phyloP scores from a whole-genome alignment of 257 asterid species.

The Nicotiana tabacum region DNA sequence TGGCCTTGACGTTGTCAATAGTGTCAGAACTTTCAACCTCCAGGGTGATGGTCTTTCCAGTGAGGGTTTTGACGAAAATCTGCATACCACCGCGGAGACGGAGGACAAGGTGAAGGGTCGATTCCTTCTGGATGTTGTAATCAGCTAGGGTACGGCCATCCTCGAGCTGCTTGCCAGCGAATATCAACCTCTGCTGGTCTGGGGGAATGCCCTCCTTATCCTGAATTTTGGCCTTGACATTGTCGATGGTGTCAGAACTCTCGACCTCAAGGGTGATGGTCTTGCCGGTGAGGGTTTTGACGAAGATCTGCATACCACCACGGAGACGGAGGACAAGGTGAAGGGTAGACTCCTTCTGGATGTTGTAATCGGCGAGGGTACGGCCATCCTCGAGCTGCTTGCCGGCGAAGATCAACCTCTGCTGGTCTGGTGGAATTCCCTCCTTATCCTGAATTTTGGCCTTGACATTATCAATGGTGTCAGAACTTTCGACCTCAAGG shows the following conservation, averaged over 20 bases:
- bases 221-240: conserved; percentile 44
- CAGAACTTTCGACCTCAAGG: conserved; percentile 37
- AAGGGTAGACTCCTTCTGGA: conserved; percentile 48
- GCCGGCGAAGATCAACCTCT: conserved; percentile 36
- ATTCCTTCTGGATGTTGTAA: conserved; percentile 69
- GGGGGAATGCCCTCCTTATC: conserved; percentile 78
- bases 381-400: conserved; percentile 41
- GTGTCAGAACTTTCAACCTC: conserved; percentile 74
- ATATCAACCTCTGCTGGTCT: conserved; percentile 73
- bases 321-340: conserved; percentile 47
- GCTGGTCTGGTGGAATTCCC: conserved; percentile 45
- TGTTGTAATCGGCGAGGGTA: conserved; percentile 46
- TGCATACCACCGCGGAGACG: conserved; percentile 73
- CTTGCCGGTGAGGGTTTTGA: conserved; percentile 45
- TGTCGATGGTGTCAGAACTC: conserved; percentile 45
- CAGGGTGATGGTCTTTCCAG: conserved; percentile 61
- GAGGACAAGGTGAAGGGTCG: conserved; percentile 61
- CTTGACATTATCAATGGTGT: conserved; percentile 38
- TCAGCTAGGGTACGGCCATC: conserved; percentile 69
- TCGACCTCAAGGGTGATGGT: conserved; percentile 50
- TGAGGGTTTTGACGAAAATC: conserved; percentile 61
- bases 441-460: conserved; percentile 45
- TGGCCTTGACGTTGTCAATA: conserved; percentile 64
- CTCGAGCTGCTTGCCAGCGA: conserved; percentile 63
- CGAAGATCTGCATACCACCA: conserved; percentile 48